phyloP scores from a whole-genome alignment of 2,329 filamentous ascomycete species.

The Chalaropsis thielavioides region DNA sequence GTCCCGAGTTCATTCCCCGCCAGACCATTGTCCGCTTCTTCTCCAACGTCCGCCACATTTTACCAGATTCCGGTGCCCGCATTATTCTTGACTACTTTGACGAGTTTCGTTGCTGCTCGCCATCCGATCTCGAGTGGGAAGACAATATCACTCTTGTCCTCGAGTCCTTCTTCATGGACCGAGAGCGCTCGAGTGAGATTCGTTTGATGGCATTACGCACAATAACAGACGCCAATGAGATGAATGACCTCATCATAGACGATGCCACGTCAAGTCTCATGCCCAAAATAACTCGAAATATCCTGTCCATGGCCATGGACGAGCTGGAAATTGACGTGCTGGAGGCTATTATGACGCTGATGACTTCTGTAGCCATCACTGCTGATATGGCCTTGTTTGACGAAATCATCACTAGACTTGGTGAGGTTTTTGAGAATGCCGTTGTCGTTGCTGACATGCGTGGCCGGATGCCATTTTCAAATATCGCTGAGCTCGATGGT shows the following conservation, averaged over 20 bases:
- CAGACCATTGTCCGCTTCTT: constrained; percentile 55
- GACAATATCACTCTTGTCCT: constrained; percentile 47
- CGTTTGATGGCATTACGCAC: constrained; percentile 48
- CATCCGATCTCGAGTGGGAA: constrained; percentile 55
- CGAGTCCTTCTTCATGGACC: constrained; percentile 48
- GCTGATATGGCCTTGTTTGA: constrained; percentile 45
- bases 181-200: constrained; percentile 43
- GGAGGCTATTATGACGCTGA: constrained; percentile 48
- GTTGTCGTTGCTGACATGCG: constrained; percentile 5
- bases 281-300: constrained; percentile 42
- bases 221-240: constrained; percentile 44
- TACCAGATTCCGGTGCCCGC: constrained; percentile 50
- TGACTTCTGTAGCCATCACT: constrained; percentile 48
- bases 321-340: constrained; percentile 53
- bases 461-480: constrained; percentile 18
- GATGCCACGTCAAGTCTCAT: constrained; percentile 44
- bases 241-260: constrained; percentile 43
- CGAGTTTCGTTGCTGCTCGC: constrained; percentile 56
- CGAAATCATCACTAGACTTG: constrained; percentile 28
- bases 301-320: constrained; percentile 45
- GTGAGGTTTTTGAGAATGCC: constrained; percentile 15
- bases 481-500: constrained; percentile 20
- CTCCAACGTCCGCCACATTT: constrained; percentile 41
- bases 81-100: constrained; percentile 53
- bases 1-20: constrained; percentile 44